These are phyloP conservation scores for Fraxinus albicans DNA, from an alignment of 305 asterid species.

Conservation along the genomic window DNA sequence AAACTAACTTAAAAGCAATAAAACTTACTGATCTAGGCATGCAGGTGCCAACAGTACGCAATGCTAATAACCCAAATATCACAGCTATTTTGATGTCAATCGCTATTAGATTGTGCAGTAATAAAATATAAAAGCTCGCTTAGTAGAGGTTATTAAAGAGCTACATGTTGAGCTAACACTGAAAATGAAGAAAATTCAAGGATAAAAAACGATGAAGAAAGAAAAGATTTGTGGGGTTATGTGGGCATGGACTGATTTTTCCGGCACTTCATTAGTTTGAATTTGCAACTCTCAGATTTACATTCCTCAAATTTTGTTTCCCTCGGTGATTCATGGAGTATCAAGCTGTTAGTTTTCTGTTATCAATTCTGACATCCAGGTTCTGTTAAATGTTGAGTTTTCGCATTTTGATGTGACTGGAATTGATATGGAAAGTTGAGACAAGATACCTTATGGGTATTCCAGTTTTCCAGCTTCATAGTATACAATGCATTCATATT, in stretches of 20 bases:
- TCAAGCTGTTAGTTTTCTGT: not conserved
- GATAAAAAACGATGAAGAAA: not conserved
- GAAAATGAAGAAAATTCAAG: not conserved
- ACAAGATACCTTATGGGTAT: not conserved
- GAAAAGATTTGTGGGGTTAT: not conserved
- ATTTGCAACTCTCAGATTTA: not conserved
- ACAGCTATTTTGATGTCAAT: not conserved
- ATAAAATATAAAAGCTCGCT: not conserved
- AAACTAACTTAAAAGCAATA: not conserved
- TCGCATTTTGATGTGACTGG: not conserved
- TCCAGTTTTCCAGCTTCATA: not conserved
- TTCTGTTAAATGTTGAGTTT: not conserved
- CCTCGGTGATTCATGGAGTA: not conserved
- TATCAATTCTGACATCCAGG: not conserved
- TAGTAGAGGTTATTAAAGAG: not conserved
- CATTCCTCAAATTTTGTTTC: not conserved
- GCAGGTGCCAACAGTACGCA: no score
- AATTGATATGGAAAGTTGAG: not conserved
- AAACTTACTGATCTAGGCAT: not conserved
- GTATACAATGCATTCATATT: not conserved
- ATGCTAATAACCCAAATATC: not conserved
- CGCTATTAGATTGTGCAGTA: not conserved
- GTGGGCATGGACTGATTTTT: not conserved
- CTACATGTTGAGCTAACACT: not conserved
- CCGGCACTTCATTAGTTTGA: not conserved